Evolutionary conservation across 2,329 filamentous ascomycete species (phyloP).

Genomic region (Fusarium torreyae): DNA sequence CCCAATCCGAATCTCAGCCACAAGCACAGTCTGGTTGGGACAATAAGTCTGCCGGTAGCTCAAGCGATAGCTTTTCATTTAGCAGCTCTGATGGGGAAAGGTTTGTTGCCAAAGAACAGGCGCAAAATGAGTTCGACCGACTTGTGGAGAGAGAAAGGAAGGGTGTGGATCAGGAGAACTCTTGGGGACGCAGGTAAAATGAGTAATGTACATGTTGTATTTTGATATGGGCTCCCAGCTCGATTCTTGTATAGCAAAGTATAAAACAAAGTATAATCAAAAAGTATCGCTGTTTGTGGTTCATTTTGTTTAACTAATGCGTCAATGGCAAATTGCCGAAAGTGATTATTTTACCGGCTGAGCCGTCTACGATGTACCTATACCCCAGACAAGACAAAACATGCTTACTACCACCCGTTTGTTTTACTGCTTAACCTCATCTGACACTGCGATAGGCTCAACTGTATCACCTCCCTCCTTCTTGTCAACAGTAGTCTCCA

Average conservation of each 20-base stretch:
- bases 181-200: constrained; percentile 44
- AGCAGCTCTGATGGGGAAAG: constrained; percentile 57
- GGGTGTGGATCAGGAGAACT: constrained; percentile 49
- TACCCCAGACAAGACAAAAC: neutral
- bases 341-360: constrained; percentile 26
- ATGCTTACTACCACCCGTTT: constrained; percentile 11
- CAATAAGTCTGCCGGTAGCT: constrained; percentile 48
- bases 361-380: constrained; percentile 23
- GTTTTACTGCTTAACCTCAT: constrained; percentile 52
- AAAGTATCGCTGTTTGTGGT: constrained; percentile 1
- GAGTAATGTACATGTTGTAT: constrained; percentile 15
- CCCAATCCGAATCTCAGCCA: constrained; percentile 25
- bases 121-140: constrained; percentile 67
- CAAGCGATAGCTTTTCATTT: constrained; percentile 54
- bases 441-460: constrained; percentile 56
- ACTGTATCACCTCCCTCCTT: constrained; percentile 52
- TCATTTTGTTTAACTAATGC: neutral
- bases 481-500: constrained; percentile 57
- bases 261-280: constrained; percentile 2
- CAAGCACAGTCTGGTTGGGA: constrained; percentile 46
- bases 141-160: constrained; percentile 63
- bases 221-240: constrained; percentile 16
- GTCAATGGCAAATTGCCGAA: constrained; percentile 6
- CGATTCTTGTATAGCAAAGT: constrained; percentile 12
- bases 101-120: constrained; percentile 59